Conservation (phyloP, 805 yeast species). For the Saccharomycopsis malanga region DNA sequence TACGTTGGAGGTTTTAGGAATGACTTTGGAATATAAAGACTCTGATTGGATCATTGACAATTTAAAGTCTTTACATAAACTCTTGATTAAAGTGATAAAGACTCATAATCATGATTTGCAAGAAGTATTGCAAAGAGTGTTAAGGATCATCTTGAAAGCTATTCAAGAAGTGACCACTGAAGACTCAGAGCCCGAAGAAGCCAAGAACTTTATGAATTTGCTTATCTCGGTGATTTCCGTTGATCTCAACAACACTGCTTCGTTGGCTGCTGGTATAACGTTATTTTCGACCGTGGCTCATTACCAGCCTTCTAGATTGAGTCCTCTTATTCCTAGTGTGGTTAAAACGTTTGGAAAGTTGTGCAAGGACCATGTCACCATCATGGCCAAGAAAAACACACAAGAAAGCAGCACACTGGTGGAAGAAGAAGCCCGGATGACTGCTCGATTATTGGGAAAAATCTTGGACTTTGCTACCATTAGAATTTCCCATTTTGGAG, state of each 20-base stretch:
- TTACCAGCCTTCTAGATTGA: slow-evolving; percentile 66
- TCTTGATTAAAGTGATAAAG: slow-evolving; percentile 73
- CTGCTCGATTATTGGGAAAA: slow-evolving; percentile 68
- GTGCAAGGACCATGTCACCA: slow-evolving; percentile 76
- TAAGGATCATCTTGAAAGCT: slow-evolving; percentile 62
- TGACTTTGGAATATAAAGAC: slow-evolving; percentile 72
- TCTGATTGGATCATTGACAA: slow-evolving; percentile 75
- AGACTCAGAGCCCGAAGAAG: slow-evolving; percentile 54
- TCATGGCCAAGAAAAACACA: slow-evolving; percentile 46
- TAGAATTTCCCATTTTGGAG: slow-evolving; percentile 84
- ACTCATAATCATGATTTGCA: slow-evolving; percentile 84
- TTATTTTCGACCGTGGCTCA: slow-evolving; percentile 74
- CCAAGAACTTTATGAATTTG: slow-evolving; percentile 51
- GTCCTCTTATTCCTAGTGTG: slow-evolving; percentile 63
- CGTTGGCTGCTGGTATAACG: slow-evolving; percentile 82
- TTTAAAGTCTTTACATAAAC: slow-evolving; percentile 56
- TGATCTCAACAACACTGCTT: slow-evolving; percentile 55
- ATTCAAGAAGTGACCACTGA: slow-evolving; percentile 42
- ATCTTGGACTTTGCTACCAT: slow-evolving; percentile 69
- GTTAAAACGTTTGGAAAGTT: slow-evolving; percentile 86
- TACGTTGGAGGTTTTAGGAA: slow-evolving; percentile 82
- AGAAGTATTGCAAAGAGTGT: slow-evolving; percentile 70
- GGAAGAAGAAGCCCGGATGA: slow-evolving; percentile 74
- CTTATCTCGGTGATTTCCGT: slow-evolving; percentile 68
- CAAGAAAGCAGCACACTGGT: slow-evolving; percentile 32